Evolutionary conservation across 345 rosid species (phyloP).

Genomic region (Excoecaria cochinchinensis): DNA sequence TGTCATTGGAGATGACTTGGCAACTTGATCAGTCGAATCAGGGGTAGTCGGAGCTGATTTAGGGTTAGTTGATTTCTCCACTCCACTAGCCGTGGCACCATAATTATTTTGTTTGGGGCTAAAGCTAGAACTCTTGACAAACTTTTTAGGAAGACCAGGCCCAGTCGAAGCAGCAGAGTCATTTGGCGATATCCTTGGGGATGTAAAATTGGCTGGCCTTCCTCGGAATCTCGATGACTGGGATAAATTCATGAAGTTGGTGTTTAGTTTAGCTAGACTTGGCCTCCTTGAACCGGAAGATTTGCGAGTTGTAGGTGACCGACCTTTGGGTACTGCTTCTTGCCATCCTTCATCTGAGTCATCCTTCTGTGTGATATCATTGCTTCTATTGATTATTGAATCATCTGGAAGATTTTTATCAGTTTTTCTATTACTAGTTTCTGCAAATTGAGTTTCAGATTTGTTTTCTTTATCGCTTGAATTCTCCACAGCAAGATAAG

Average conservation of each 20-base stretch:
- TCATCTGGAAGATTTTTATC: conserved; percentile 49
- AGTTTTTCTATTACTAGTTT: conserved; percentile 46
- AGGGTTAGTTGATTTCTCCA: conserved; percentile 43
- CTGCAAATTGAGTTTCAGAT: conserved; percentile 50
- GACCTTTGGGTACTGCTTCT: conserved; percentile 93
- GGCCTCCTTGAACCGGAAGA: conserved; percentile 67
- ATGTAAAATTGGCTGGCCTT: conserved; percentile 55
- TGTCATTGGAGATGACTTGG: conserved; percentile 44
- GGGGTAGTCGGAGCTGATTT: conserved; percentile 58
- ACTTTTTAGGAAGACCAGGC: conserved; percentile 51
- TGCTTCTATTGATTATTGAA: conserved; percentile 27
- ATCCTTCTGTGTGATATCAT: conserved; percentile 45
- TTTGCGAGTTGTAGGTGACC: conserved; percentile 69
- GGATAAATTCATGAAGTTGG: conserved; percentile 70
- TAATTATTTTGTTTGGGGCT: conserved; percentile 53
- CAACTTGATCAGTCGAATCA: conserved; percentile 49
- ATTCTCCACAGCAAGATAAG: conserved; percentile 46
- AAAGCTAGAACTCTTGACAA: conserved; percentile 70
- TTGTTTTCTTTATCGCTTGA: conserved; percentile 82
- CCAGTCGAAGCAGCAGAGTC: conserved; percentile 49
- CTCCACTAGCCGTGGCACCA: conserved; percentile 36
- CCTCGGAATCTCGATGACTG: conserved; percentile 69
- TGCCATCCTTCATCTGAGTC: conserved; percentile 97
- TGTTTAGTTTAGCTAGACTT: conserved; percentile 80
- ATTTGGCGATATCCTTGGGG: conserved; percentile 51